Evolutionary conservation across 2,329 filamentous ascomycete species (phyloP), one percentile per base, ranked within the genome.

Genomic region (Cordyceps militaris): DNA sequence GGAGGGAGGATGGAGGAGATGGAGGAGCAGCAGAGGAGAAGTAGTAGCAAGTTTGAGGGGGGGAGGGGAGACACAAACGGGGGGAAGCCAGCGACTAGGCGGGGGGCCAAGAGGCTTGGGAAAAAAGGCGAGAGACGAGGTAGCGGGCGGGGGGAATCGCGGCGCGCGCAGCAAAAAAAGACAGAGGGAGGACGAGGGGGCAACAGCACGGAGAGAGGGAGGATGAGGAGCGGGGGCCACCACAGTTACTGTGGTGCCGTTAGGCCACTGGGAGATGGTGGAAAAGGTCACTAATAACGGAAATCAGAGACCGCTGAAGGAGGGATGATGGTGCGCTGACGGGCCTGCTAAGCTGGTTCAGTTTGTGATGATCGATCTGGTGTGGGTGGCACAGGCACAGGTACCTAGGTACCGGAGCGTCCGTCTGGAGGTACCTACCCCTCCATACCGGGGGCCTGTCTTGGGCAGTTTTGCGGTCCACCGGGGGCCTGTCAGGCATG

Each of bases 11-110:
- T 26, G 52, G 40, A 54, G 38, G 38, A 32, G 26, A 40, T 46
- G 43, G 53, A 49, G 54, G 32, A 56, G 54, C 44, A 56, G 34
- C n/a, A 43, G 42, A 56, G 43, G 34, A 55, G 52, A 55, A 47
- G 38, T 53, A 56, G 36, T 57, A 57, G 54, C 50, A 57, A 50
- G 54, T 57, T 50, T 57, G 54, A 50, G 54, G 54, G 54, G 52
- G 53, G n/a, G 44, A 42, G 51, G 44, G 52, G 32, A 32, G 21
- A 42, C 26, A 28, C 24, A 48, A 32, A 50, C 34, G 38, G 43
- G 38, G 51, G 42, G 32, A 56, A 23, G 43, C 28, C 36, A 48
- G 53, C 30, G 19, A 48, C 56, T 40, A 50, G 38, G 50, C 52
- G 51, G 42, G 52, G 50, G 56, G 50, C 32, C 38, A 51, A 58